phyloP scores from a whole-genome alignment of 2,329 filamentous ascomycete species.

The Verticillium albo-atrum region DNA sequence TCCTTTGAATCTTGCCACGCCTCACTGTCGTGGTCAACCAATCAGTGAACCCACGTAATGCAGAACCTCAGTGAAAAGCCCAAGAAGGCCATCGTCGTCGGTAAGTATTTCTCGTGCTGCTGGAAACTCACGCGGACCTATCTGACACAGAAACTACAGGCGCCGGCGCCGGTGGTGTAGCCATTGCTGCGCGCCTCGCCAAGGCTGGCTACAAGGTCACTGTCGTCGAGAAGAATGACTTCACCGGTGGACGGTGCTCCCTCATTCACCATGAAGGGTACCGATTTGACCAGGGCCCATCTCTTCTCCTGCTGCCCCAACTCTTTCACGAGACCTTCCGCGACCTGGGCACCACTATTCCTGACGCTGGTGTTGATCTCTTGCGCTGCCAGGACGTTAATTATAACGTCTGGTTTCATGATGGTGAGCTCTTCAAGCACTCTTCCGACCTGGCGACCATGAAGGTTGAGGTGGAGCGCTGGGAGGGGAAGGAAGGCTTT shows the following conservation, averaged over 20 bases:
- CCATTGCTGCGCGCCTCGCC: constrained; percentile 67
- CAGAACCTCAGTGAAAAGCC: constrained; percentile 19
- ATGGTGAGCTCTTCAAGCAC: constrained; percentile 59
- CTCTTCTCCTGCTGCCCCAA: constrained; percentile 65
- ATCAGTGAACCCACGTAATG: background rate
- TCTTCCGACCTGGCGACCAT: constrained; percentile 66
- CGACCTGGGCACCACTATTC: constrained; percentile 63
- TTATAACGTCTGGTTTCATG: constrained; percentile 70
- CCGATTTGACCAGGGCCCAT: constrained; percentile 75
- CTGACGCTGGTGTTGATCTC: constrained; percentile 61
- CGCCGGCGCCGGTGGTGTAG: constrained; percentile 67
- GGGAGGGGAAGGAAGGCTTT: constrained; percentile 68
- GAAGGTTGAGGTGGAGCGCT: constrained; percentile 68
- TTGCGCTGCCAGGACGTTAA: constrained; percentile 67
- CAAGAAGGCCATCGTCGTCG: constrained; percentile 22
- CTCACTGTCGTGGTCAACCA: background rate
- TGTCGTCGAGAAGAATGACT: constrained; percentile 72
- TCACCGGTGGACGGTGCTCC: constrained; percentile 68
- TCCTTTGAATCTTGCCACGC: no score
- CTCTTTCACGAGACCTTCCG: constrained; percentile 66
- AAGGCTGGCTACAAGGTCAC: constrained; percentile 69
- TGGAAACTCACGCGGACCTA: background rate
- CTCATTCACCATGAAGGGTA: constrained; percentile 57
- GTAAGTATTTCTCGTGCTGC: constrained; percentile 7
- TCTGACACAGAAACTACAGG: constrained; percentile 32